Evolutionary conservation across 2,329 filamentous ascomycete genomes (phyloP).

Genomic region (Alternaria arborescens): DNA sequence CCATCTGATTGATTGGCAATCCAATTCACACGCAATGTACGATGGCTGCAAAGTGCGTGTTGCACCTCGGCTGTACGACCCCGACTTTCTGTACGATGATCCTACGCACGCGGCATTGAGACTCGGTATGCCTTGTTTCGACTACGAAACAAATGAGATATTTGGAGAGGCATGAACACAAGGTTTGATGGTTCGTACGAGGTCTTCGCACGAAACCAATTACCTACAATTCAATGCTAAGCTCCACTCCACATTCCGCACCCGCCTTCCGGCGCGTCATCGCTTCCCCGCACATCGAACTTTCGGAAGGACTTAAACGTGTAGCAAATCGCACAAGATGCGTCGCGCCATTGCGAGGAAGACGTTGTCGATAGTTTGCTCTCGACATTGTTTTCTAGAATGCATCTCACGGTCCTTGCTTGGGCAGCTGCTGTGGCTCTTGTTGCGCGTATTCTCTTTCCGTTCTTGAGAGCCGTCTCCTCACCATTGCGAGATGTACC

Average conservation of each 20-base stretch:
- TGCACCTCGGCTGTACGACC: neutral
- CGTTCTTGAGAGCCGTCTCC: constrained; percentile 8
- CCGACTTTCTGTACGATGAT: neutral
- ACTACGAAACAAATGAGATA: no score
- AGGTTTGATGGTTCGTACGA: neutral
- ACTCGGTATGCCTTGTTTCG: neutral
- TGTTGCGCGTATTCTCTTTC: constrained; percentile 14
- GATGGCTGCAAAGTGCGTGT: neutral
- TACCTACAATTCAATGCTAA: neutral
- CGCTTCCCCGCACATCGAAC: constrained; percentile 5
- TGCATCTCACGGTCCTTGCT: constrained; percentile 11
- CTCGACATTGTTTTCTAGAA: neutral
- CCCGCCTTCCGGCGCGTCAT: neutral
- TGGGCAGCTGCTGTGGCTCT: constrained; percentile 9
- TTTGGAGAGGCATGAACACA: neutral
- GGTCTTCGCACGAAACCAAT: neutral
- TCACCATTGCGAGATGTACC: constrained; percentile 19
- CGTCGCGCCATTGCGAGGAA: neutral
- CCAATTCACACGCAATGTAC: neutral
- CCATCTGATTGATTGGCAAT: neutral
- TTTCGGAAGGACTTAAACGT: neutral
- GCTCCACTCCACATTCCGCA: neutral
- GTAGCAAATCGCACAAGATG: neutral
- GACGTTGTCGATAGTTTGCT: neutral
- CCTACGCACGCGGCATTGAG: neutral